Conservation (phyloP, 1,284 basidiomycete species). For the Heimioporus retisporus region DNA sequence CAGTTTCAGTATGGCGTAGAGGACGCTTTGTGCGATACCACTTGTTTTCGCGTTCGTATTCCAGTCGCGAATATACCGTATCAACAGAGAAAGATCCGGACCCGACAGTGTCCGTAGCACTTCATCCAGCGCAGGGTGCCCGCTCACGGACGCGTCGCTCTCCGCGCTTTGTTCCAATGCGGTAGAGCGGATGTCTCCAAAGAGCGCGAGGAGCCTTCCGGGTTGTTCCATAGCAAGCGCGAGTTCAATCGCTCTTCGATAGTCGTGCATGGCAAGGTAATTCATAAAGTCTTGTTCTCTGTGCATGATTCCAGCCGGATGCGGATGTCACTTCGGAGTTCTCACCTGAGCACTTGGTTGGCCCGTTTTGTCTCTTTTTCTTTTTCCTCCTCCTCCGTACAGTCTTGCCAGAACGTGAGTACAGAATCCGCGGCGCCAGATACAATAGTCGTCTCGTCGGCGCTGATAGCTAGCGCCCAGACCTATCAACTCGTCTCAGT, state of each 20-base stretch:
- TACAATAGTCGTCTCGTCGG: conserved; percentile 84
- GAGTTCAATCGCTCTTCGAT: conserved; percentile 90
- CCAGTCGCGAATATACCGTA: conserved; percentile 92
- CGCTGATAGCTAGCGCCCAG: conserved; percentile 90
- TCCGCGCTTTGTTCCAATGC: conserved; percentile 30
- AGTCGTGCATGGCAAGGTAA: conserved; percentile 90
- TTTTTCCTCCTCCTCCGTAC: conserved; percentile 82
- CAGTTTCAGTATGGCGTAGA: conserved; percentile 87
- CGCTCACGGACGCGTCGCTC: conserved; percentile 61
- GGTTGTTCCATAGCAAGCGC: conserved; percentile 96
- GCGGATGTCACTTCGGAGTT: conserved; percentile 25
- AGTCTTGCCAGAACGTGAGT: conserved; percentile 96
- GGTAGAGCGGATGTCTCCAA: conserved; percentile 69
- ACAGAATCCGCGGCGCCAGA: conserved; percentile 96
- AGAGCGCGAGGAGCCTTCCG: conserved; percentile 86
- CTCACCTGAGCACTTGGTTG: conserved; percentile 83
- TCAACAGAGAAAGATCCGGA: conserved; percentile 83
- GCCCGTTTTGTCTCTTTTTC: conserved; percentile 80
- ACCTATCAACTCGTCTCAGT: conserved; percentile 61
- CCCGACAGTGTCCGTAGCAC: conserved; percentile 81
- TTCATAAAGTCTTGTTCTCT: conserved; percentile 98
- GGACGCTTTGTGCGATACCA: conserved; percentile 86
- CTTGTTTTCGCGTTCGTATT: conserved; percentile 93
- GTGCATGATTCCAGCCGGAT: conserved; percentile 19
- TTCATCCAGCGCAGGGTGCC: conserved; percentile 79